Conservation (phyloP, 1,139 yeast genomes). For the Debaryomycetaceae sp. region DNA sequence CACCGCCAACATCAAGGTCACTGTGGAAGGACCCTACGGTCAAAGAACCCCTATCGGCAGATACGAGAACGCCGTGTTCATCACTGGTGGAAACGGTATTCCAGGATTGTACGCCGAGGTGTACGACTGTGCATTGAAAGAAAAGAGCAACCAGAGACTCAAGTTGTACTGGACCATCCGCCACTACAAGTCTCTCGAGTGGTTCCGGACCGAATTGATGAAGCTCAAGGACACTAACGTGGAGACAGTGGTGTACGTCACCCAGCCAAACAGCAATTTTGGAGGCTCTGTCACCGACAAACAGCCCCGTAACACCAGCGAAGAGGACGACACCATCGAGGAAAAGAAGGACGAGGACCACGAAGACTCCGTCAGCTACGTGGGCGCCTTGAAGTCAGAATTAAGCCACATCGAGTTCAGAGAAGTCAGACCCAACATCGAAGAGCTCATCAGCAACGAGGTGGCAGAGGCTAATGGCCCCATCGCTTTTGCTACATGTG, state of each 20-base stretch:
- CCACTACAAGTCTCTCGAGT: slow-evolving; percentile 43
- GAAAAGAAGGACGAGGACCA: slow-evolving; percentile 9
- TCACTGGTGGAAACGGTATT: slow-evolving; percentile 75
- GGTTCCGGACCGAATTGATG: slow-evolving; percentile 47
- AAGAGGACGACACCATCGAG: slow-evolving; percentile 12
- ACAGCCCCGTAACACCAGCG: slow-evolving; percentile 13
- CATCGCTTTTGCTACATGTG: slow-evolving; percentile 38
- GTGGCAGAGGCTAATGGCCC: slow-evolving; percentile 28
- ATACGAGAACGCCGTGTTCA: slow-evolving; percentile 51
- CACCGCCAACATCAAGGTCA: slow-evolving; percentile 28
- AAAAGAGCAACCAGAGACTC: slow-evolving; percentile 11
- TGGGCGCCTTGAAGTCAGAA: slow-evolving; percentile 14
- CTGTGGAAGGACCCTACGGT: slow-evolving; percentile 46
- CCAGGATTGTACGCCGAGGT: slow-evolving; percentile 47
- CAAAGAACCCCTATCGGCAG: slow-evolving; percentile 31
- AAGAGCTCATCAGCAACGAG: slow-evolving; percentile 27
- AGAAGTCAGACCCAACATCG: slow-evolving; percentile 42
- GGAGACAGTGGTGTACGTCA: slow-evolving; percentile 34
- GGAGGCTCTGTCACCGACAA: slow-evolving; percentile 8
- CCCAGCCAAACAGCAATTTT: slow-evolving; percentile 26
- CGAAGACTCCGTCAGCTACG: slow-evolving; percentile 9
- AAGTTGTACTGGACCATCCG: slow-evolving; percentile 37
- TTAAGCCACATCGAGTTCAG: slow-evolving; percentile 27
- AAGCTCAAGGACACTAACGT: slow-evolving; percentile 20
- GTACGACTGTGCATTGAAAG: slow-evolving; percentile 17